Base-by-base conservation (phyloP, 495 filamentous ascomycete species). In the Halenospora varia region DNA sequence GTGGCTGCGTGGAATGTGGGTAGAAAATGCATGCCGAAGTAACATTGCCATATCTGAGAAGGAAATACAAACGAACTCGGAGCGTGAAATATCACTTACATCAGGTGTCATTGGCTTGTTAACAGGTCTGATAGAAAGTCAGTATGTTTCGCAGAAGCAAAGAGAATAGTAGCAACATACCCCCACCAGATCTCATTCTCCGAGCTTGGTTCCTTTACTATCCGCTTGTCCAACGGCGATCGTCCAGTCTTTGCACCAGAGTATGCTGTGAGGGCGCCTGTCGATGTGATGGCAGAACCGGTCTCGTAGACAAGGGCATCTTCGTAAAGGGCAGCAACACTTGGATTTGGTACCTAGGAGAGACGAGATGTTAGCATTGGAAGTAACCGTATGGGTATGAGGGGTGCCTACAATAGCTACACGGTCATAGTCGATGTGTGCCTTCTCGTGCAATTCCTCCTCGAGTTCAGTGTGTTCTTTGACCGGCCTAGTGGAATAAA, bases 31-130 rank as follows among this genome's bases (percentile, higher is more conserved):
- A 40, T 10, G 23, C n/a, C 18, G 22, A 56, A 1, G 25, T 20
- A 2, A 49, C 13, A n/a, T 18, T 45, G 40, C 6, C 40, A n/a
- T 20, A 51, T 46, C 23, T 46, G 40, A 44, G 39, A 42, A 60
- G 17, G 45, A 10, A 15, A 18, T 49, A 17, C 25, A 52, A 23
- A 22, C 24, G 47, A 51, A 48, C 17, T 51, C 10, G 23, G 56
- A 26, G 82, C n/a, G n/a, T n/a, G n/a, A n/a, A n/a, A n/a, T n/a
- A n/a, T n/a, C n/a, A n/a, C 92, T 86, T 85, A 98, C 94, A 77
- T 97, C 93, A 64, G 92, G 89, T 60, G 84, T 86, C 94, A 98
- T 98, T 54, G 94, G 89, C 84, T 96, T 97, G 81, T 98, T 98
- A 62, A 98, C 94, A 42, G 94, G 94, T 57, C 62, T 60, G 39